Evolutionary conservation across 2,329 filamentous ascomycete genomes (phyloP), one percentile per base, ranked within the genome.

Genomic region (Dendrostoma leiphaemia): DNA sequence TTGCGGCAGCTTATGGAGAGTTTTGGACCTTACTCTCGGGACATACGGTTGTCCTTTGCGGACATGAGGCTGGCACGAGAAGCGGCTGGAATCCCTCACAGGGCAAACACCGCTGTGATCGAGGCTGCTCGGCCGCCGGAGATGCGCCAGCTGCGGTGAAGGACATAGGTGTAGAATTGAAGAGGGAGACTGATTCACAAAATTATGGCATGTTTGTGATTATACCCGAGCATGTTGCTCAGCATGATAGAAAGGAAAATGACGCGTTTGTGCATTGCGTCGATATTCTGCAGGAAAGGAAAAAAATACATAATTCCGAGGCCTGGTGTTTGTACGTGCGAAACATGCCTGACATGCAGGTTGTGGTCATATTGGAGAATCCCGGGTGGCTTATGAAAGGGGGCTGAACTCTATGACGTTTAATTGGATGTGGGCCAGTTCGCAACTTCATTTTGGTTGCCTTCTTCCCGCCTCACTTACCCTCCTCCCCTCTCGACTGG

Each of bases 11-110:
- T 97, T 4, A 63, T 97, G 32, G 67, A 73, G 10, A 83, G 80
- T 21, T 97, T 96, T 71, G 88, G 86, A 54, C 82, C 83, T 54
- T 97, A 91, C 69, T 80, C 86, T 59, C 73, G 75, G 32, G 85
- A 90, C 57, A 74, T 96, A 61, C 82, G 87, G 43, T 72, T 97
- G 59, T 86, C 78, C 35, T 76, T 80, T 58, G 79, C 80, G 52
- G 92, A 97, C 63, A 76, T 96, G 61, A 79, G 86, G 62, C 73
- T 88, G 53, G 92, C 90, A 4, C 86, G 80, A 67, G 86, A 91
- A 65, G 86, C 85, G 12, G 72, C 74, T 3, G 63, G 64, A 6
- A 34, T 62, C 6, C 48, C 55, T 15, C 48, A 24, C 15, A 52
- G 48, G 37, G 34, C 41, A 19, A 21, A 13, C 5, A 10, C 23